These are phyloP conservation scores for Chamaecyparis obtusa DNA, from an alignment of 75 land plant genomes.

Conservation along the genomic window DNA sequence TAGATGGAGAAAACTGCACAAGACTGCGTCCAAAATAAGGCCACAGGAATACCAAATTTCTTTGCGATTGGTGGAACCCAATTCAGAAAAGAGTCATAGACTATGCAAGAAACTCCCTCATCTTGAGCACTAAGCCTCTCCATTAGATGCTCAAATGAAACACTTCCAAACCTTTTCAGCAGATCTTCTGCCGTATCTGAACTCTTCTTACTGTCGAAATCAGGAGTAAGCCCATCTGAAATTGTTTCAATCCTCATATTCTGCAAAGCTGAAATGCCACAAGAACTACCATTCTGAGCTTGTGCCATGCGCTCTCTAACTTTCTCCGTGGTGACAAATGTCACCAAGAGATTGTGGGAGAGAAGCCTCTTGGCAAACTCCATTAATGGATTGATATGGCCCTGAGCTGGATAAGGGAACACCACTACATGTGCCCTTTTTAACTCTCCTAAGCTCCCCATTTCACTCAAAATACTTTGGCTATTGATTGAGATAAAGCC, in stretches of 20 bases:
- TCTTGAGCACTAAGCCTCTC: too few relatives aligned
- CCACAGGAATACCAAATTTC: constrained; percentile 29
- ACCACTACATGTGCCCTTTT: too few relatives aligned
- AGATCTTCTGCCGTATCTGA: neutral
- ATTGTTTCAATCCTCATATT: neutral
- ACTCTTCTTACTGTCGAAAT: neutral
- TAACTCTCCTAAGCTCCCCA: too few relatives aligned
- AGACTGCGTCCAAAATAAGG: constrained; percentile 67
- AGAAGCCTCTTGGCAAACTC: too few relatives aligned
- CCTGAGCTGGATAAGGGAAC: too few relatives aligned
- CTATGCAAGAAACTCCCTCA: too few relatives aligned
- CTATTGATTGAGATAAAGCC: too few relatives aligned
- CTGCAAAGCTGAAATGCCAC: neutral
- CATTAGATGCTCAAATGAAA: neutral
- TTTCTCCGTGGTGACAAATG: constrained; percentile 41
- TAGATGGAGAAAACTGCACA: constrained; percentile 34
- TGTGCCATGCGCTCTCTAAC: constrained; percentile 17
- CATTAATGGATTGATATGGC: too few relatives aligned
- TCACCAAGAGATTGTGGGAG: too few relatives aligned
- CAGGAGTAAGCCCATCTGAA: neutral
- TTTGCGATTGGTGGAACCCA: too few relatives aligned
- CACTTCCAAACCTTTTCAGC: neutral
- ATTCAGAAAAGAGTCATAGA: too few relatives aligned
- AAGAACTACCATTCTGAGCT: neutral
- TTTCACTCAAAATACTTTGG: too few relatives aligned